Base-by-base conservation (phyloP, 140 eudicot genomes). In the Ambrosia hybrid region DNA sequence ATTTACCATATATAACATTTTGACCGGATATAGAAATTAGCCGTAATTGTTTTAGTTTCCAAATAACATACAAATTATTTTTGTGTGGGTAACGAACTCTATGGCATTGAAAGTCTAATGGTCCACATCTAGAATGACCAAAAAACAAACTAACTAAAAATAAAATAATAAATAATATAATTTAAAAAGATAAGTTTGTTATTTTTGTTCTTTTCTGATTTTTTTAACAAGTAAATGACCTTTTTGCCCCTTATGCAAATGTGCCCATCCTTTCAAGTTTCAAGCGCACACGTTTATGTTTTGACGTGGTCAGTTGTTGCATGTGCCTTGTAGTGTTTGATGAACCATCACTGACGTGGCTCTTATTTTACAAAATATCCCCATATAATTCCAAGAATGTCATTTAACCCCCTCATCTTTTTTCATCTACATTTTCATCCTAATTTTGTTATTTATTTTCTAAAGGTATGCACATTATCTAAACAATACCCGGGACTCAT, bases 401-500 rank as follows among this genome's bases (percentile, higher is more conserved):
- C 70, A 65, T 66, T 65, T 66, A 6, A 57, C 65, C 78, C 43
- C 65, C 58, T 69, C 38, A 12, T 17, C 74, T 57, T 59, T 69
- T 41, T 43, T 37, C 12, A 8, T 36, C 8, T 51, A 16, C 34
- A 30, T 8, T 59, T 60, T 39, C 1, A 7, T 33, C 15, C 26
- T 68, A 26, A 41, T 56, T 55, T 34, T 71, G 68, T 59, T 9
- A 41, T 59, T 14, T 63, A 13, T 55, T 61, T 71, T 51, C 65
- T 57, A 37, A 78, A 93, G 98, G 85, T 93, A 13, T 71, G 37
- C 56, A 75, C 81, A 72, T 73, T 93, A 71, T 82, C 97, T 48
- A 84, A 84, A 81, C 88, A 85, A 67, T 87, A 83, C 79, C 95
- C 97, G 0, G 91, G 98, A 79, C 79, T 93, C 48, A 87, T 93